Evolutionary conservation across 73 alveolate species (phyloP).

Genomic region (Stentor coeruleus): DNA sequence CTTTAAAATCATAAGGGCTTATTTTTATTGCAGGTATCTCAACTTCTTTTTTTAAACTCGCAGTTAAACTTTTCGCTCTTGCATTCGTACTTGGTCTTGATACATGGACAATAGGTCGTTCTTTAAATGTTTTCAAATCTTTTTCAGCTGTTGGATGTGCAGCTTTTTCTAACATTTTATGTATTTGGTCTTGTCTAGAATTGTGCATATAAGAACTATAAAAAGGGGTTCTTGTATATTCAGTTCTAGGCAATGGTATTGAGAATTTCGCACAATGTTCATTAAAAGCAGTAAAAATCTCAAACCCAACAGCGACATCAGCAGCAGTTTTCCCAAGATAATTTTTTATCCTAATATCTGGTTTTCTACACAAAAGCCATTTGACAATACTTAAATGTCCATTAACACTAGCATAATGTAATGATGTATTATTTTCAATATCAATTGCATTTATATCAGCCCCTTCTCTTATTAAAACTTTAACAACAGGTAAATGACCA

Average conservation of each 20-base stretch:
- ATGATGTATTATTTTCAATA: constrained; percentile 8
- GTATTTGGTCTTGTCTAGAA: not conserved
- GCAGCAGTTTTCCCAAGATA: not conserved
- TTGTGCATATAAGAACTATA: not conserved
- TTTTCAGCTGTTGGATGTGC: not conserved
- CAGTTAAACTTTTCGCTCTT: too few relatives aligned
- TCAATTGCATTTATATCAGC: constrained; percentile 31
- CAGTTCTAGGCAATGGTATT: not conserved
- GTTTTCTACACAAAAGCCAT: not conserved
- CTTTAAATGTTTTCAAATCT: too few relatives aligned
- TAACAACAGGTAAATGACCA: constrained; percentile 23
- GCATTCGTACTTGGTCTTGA: not conserved
- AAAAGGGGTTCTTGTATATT: not conserved
- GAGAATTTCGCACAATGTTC: not conserved
- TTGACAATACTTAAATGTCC: not conserved
- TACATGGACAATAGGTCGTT: not conserved
- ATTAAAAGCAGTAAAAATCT: not conserved
- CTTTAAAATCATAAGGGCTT: constrained; percentile 54
- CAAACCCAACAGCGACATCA: not conserved
- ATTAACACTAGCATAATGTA: not conserved
- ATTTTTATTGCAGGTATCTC: not conserved
- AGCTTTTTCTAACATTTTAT: too few relatives aligned
- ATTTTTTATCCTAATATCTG: not conserved
- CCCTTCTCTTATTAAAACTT: constrained; percentile 26
- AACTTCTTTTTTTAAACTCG: not conserved